These are phyloP conservation scores for Phaffia rhodozyma DNA, from an alignment of 1,284 basidiomycete genomes.

Conservation along the genomic window DNA sequence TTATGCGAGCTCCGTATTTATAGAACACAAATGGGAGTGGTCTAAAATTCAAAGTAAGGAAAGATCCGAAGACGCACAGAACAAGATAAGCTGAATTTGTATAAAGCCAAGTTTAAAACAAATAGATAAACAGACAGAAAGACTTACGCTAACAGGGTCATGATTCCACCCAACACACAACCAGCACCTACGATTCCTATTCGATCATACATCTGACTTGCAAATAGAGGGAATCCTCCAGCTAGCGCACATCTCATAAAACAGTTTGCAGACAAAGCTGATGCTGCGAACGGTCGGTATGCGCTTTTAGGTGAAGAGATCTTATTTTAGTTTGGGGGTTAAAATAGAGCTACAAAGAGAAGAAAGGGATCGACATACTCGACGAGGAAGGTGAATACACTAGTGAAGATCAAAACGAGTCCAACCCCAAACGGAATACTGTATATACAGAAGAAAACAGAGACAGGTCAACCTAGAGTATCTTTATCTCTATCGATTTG, in stretches of 20 bases:
- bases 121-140: too few species aligned
- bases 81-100: too few species aligned
- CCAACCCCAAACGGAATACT: conserved; percentile 30
- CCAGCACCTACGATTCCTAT: conserved; percentile 63
- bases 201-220: conserved; percentile 31
- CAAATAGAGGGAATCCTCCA: conserved; percentile 51
- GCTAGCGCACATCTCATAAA: conserved; percentile 55
- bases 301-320: conserved; percentile 38
- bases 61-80: too few species aligned
- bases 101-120: too few species aligned
- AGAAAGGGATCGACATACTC: conserved; percentile 17
- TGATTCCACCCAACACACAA: conserved; percentile 58
- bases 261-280: conserved; percentile 61
- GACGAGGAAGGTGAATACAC: conserved; percentile 49
- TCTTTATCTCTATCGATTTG: conserved; percentile 44
- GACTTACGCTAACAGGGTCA: conserved; percentile 44
- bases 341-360: background rate
- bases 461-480: conserved; percentile 21
- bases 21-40: conserved; percentile 51
- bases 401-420: conserved; percentile 49
- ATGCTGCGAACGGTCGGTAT: conserved; percentile 64
- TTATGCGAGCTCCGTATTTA: conserved; percentile 29
- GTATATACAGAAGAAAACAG: conserved; percentile 19
- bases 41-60: too few species aligned
- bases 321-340: too few species aligned